Percentiles rank a stretch among this genome's conserved stretches.
Conservation (phyloP, 352 stramenopile species). For the Phytophthora citrophthora region DNA sequence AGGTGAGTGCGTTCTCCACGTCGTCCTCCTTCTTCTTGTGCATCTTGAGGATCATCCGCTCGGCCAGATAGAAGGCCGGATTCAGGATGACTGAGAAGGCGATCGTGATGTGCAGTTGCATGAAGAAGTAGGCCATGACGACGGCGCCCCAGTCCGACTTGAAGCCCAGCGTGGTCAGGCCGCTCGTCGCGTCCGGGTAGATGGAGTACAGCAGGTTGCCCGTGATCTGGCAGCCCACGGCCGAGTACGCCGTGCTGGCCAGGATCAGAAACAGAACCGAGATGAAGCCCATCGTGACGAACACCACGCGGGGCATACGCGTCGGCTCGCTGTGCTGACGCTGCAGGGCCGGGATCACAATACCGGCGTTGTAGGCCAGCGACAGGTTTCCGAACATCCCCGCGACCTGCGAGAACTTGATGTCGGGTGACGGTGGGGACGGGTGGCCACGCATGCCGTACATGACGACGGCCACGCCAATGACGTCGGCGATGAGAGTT, state of each 20-base stretch:
- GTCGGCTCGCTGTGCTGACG: conserved; percentile 29
- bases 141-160: conserved; percentile 34
- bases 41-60: conserved; percentile 42
- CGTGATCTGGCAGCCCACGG: conserved; percentile 59
- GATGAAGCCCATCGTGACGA: conserved; percentile 43
- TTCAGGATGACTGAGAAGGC: conserved; percentile 45
- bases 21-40: conserved; percentile 46
- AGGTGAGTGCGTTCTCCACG: conserved; percentile 28
- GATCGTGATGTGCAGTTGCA: conserved; percentile 40
- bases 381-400: conserved; percentile 39
- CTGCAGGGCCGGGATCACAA: conserved; percentile 23
- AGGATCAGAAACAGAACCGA: conserved; percentile 42
- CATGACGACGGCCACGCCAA: conserved; percentile 30
- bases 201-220: conserved; percentile 63
- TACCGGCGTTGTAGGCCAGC: conserved; percentile 23
- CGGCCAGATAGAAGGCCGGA: conserved; percentile 43
- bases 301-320: conserved; percentile 34
- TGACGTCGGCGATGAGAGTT: conserved; percentile 42
- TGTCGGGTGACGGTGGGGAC: conserved; percentile 21
- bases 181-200: conserved; percentile 32
- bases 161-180: conserved; percentile 46
- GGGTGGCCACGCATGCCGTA: conserved; percentile 29
- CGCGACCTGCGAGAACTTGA: conserved; percentile 41
- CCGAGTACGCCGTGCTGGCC: conserved; percentile 43
- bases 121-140: conserved; percentile 38